phyloP scores from a whole-genome alignment of 768 basidiomycete species.

The Filobasidium floriforme region DNA sequence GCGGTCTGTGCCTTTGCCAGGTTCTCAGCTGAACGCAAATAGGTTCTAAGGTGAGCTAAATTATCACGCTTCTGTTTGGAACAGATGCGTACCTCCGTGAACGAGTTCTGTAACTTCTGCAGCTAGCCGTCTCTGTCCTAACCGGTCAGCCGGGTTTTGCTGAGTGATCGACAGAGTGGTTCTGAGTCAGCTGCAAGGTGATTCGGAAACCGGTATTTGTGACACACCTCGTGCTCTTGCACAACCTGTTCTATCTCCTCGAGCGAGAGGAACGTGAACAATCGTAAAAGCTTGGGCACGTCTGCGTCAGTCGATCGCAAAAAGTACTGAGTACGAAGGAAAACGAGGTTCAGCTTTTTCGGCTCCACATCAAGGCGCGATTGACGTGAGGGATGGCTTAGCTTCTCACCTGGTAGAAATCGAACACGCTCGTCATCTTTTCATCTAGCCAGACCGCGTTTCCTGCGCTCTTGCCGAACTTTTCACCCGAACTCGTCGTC shows the following conservation, averaged over 20 bases:
- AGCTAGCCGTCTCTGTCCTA: conserved; percentile 54
- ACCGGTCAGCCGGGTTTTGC: conserved; percentile 47
- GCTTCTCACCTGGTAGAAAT: conserved; percentile 77
- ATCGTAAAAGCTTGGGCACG: conserved; percentile 66
- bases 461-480: conserved; percentile 95
- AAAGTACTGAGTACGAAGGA: conserved; percentile 63
- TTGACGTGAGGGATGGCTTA: not conserved
- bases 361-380: not conserved
- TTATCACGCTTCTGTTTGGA: not conserved
- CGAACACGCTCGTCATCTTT: conserved; percentile 70
- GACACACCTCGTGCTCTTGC: conserved; percentile 55
- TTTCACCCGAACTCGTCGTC: conserved; percentile 79
- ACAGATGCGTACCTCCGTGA: conserved; percentile 52
- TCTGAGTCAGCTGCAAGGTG: not conserved
- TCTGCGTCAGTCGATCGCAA: conserved; percentile 70
- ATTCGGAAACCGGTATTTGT: not conserved
- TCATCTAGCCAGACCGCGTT: conserved; percentile 89
- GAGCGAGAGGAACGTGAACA: conserved; percentile 70
- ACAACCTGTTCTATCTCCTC: conserved; percentile 56
- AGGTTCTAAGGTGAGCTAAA: not conserved
- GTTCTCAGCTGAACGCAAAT: conserved; percentile 44
- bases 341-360: not conserved
- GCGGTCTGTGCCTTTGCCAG: conserved; percentile 49
- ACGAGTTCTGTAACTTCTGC: conserved; percentile 57
- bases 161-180: conserved; percentile 21